phyloP scores from a whole-genome alignment of 2,329 filamentous ascomycete genomes.

The Tolypocladium nubicola region DNA sequence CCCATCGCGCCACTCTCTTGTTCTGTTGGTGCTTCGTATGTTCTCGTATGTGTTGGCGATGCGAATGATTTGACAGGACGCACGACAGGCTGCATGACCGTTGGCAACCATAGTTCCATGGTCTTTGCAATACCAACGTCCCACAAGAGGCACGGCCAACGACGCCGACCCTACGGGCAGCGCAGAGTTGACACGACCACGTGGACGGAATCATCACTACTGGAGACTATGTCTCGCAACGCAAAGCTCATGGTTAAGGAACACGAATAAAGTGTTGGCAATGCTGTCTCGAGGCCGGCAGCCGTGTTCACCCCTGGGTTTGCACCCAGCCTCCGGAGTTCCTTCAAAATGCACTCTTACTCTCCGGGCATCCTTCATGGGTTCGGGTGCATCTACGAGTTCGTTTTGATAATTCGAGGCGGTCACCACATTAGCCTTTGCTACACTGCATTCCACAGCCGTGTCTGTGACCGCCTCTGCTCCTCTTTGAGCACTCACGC shows the following conservation, averaged over 20 bases:
- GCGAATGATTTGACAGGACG: not conserved
- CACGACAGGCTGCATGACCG: not conserved
- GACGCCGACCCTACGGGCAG: not conserved
- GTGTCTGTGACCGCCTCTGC: not conserved
- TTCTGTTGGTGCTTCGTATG: not conserved
- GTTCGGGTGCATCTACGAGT: not conserved
- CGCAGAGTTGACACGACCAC: not conserved
- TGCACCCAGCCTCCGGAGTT: not conserved
- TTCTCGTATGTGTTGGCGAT: not conserved
- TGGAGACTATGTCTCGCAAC: not conserved
- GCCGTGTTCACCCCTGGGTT: not conserved
- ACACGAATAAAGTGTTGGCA: not conserved
- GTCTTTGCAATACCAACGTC: not conserved
- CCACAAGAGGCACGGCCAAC: not conserved
- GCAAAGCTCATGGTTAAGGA: not conserved
- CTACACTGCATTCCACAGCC: not conserved
- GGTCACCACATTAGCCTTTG: not conserved
- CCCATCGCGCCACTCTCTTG: not conserved
- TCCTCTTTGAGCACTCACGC: not conserved
- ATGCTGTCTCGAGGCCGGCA: not conserved
- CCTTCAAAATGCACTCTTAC: not conserved
- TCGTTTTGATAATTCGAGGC: not conserved
- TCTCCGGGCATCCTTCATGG: not conserved
- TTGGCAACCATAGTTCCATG: not conserved
- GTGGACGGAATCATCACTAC: not conserved